Evolutionary conservation across 352 stramenopile species (phyloP).

Genomic region (Blastocystis sp.): DNA sequence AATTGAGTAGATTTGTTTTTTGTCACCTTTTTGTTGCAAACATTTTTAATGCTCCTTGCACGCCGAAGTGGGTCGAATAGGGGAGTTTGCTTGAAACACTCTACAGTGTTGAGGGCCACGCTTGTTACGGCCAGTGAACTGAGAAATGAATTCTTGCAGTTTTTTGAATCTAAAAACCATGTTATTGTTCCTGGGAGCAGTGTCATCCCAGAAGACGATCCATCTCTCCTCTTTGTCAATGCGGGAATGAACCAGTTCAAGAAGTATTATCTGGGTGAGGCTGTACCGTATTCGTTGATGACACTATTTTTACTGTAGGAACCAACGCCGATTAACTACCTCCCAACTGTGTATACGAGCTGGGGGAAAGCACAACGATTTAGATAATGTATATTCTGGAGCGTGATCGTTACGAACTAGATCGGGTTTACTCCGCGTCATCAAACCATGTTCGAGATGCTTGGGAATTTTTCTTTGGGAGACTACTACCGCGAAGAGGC

Average conservation of each 20-base stretch:
- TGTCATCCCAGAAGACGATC: constrained; percentile 76
- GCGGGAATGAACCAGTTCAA: constrained; percentile 90
- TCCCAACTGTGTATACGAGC: constrained; percentile 91
- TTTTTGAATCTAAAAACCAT: constrained; percentile 71
- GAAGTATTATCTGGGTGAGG: constrained; percentile 74
- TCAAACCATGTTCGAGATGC: constrained; percentile 98
- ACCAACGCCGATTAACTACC: constrained; percentile 71
- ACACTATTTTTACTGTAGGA: not conserved
- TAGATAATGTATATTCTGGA: constrained; percentile 92
- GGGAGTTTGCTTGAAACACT: not conserved
- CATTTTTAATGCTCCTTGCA: not conserved
- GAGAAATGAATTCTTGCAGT: constrained; percentile 69
- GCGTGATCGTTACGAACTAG: constrained; percentile 68
- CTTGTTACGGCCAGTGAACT: constrained; percentile 67
- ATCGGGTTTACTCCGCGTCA: constrained; percentile 68
- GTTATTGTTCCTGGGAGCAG: constrained; percentile 70
- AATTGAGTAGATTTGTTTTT: constrained; percentile 30
- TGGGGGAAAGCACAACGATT: constrained; percentile 93
- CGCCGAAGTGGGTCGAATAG: not conserved
- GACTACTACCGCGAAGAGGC: constrained; percentile 94
- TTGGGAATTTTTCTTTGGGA: constrained; percentile 93
- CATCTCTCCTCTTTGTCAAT: constrained; percentile 92
- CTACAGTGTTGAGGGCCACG: not conserved
- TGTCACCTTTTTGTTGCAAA: constrained; percentile 9
- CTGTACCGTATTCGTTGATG: constrained; percentile 12